These are phyloP conservation scores for Eutypella sp. DNA, from an alignment of 2,329 filamentous ascomycete species.

Conservation along the genomic window DNA sequence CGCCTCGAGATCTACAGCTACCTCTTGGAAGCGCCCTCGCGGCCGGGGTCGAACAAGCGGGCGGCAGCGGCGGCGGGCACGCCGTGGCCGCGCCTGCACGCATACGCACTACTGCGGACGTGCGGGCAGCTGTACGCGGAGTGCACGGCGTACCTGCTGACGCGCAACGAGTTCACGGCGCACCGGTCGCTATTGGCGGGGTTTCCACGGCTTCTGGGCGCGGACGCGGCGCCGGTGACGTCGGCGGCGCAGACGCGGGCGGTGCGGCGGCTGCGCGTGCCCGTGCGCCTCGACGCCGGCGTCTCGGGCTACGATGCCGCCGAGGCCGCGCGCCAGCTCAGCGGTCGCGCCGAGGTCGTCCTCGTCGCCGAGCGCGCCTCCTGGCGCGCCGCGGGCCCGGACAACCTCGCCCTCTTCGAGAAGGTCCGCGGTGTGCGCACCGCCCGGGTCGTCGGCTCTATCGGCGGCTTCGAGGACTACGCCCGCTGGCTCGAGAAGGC, in stretches of 20 bases:
- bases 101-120: slow-evolving; percentile 33
- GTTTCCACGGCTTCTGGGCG: slow-evolving; percentile 33
- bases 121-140: slow-evolving; percentile 38
- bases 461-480: slow-evolving; percentile 38
- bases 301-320: slow-evolving; percentile 28
- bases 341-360: slow-evolving; percentile 33
- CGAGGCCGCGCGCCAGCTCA: slow-evolving; percentile 29
- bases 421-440: slow-evolving; percentile 34
- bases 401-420: slow-evolving; percentile 35
- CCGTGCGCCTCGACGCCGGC: slow-evolving; percentile 35
- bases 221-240: slow-evolving; percentile 20
- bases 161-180: slow-evolving; percentile 38
- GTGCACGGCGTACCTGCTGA: slow-evolving; percentile 36
- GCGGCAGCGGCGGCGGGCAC: not conserved
- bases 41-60: too few relatives aligned
- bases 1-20: slow-evolving; percentile 41
- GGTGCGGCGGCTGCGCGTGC: slow-evolving; percentile 35
- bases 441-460: slow-evolving; percentile 32
- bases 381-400: slow-evolving; percentile 33
- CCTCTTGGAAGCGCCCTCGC: slow-evolving; percentile 36
- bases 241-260: slow-evolving; percentile 21
- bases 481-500: slow-evolving; percentile 33
- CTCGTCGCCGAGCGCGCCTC: slow-evolving; percentile 34
- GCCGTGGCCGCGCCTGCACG: slow-evolving; percentile 23
- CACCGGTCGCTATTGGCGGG: slow-evolving; percentile 35